Conservation (phyloP, 2,329 filamentous ascomycete species). For the Scedosporium dehoogii region DNA sequence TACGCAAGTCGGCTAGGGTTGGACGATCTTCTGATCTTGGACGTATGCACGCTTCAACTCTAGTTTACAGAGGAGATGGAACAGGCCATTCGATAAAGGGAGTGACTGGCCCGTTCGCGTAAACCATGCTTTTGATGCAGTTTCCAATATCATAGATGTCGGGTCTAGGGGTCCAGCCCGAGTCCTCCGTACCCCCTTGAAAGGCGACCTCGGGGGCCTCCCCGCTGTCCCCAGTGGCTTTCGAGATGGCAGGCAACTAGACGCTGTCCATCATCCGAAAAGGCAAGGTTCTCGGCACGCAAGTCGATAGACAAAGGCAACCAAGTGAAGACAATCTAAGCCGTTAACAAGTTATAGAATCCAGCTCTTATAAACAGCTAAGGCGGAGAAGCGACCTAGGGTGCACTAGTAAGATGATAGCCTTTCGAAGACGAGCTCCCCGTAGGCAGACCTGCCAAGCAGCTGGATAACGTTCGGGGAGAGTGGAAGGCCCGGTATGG, state of each 20-base stretch:
- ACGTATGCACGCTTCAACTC: constrained; percentile 10
- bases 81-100: constrained; percentile 17
- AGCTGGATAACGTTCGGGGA: not conserved
- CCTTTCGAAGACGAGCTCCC: not conserved
- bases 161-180: constrained; percentile 10
- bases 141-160: constrained; percentile 18
- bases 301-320: constrained; percentile 18
- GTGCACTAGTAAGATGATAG: not conserved
- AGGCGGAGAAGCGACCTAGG: constrained; percentile 7
- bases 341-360: constrained; percentile 15
- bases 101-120: constrained; percentile 17
- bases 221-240: constrained; percentile 16
- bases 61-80: constrained; percentile 9
- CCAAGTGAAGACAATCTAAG: constrained; percentile 15
- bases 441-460: not conserved
- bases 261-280: constrained; percentile 11
- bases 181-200: constrained; percentile 6
- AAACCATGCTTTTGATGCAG: constrained; percentile 17
- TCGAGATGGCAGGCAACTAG: constrained; percentile 18
- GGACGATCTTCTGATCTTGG: not conserved
- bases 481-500: not conserved
- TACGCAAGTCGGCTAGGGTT: not conserved
- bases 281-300: constrained; percentile 15
- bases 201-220: constrained; percentile 15
- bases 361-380: constrained; percentile 14